Percentiles rank a stretch among this genome's conserved stretches.
Evolutionary conservation across 495 filamentous ascomycete species (phyloP).

Genomic region (Aeminium ludgeri): DNA sequence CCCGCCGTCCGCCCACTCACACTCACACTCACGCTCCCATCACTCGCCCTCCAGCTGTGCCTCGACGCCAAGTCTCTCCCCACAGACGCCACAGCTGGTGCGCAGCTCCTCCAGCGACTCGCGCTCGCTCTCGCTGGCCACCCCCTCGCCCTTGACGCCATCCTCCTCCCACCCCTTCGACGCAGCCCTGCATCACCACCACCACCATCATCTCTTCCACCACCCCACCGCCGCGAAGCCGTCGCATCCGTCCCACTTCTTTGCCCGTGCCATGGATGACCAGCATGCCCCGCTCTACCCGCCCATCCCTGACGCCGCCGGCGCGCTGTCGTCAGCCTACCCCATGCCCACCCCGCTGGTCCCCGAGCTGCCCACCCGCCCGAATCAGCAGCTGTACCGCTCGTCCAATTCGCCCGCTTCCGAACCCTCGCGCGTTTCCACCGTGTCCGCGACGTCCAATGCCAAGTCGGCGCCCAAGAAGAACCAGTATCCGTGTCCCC

Average conservation of each 20-base stretch:
- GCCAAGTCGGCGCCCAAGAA: constrained; percentile 23
- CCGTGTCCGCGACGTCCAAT: constrained; percentile 6
- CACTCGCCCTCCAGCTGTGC: constrained; percentile 22
- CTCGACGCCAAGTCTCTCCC: constrained; percentile 22
- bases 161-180: constrained; percentile 2
- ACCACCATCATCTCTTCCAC: neutral
- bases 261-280: constrained; percentile 13
- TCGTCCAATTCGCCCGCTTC: constrained; percentile 11
- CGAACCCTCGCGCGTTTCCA: constrained; percentile 12
- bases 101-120: constrained; percentile 24
- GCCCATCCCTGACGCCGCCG: constrained; percentile 15
- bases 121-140: constrained; percentile 16
- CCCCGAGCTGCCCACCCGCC: neutral
- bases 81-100: constrained; percentile 23
- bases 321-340: constrained; percentile 10
- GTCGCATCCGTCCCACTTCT: neutral
- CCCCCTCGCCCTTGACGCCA: constrained; percentile 25
- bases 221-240: neutral
- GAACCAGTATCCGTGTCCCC: constrained; percentile 53
- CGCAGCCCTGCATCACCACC: neutral
- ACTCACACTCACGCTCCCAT: constrained; percentile 1
- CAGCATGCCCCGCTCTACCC: constrained; percentile 10
- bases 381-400: constrained; percentile 8
- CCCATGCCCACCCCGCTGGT: constrained; percentile 11
- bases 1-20: constrained; percentile 12